phyloP scores from a whole-genome alignment of 805 yeast species.

The Cyberlindnera petersonii region DNA sequence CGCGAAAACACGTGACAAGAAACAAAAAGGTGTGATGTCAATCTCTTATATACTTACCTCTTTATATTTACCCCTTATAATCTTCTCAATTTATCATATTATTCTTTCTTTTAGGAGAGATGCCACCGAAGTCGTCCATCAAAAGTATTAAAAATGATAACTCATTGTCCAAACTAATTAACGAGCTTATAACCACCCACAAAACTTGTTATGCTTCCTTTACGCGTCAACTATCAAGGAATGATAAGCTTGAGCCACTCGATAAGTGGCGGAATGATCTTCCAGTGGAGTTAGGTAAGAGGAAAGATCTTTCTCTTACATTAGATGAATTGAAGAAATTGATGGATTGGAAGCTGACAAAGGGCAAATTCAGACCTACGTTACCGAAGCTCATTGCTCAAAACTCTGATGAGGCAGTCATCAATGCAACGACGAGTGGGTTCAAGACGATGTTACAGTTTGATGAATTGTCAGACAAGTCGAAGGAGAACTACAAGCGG shows the following conservation, averaged over 20 bases:
- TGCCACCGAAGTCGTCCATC: slow-evolving; percentile 4
- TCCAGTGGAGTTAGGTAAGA: slow-evolving; percentile 5
- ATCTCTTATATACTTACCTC: too few relatives aligned
- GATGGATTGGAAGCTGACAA: slow-evolving; percentile 27
- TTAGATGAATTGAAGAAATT: slow-evolving; percentile 22
- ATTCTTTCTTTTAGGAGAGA: too few relatives aligned
- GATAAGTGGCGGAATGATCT: slow-evolving; percentile 23
- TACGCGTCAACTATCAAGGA: slow-evolving; percentile 8
- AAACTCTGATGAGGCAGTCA: slow-evolving; percentile 17
- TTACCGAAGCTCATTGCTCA: slow-evolving; percentile 22
- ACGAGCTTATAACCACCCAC: too few relatives aligned
- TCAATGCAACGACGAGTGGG: slow-evolving; percentile 9
- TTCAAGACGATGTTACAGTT: slow-evolving; percentile 11
- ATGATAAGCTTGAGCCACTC: slow-evolving; percentile 10
- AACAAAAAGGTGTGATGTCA: too few relatives aligned
- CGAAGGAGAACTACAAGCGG: slow-evolving; percentile 11
- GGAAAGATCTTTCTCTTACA: slow-evolving; percentile 11
- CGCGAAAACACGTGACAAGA: background rate
- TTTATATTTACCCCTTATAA: too few relatives aligned
- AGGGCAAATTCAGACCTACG: slow-evolving; percentile 28
- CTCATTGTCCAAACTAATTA: too few relatives aligned
- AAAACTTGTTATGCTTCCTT: slow-evolving; percentile 12
- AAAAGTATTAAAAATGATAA: background rate
- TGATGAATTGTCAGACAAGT: background rate
- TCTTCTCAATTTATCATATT: too few relatives aligned